Evolutionary conservation across 2,329 filamentous ascomycete genomes (phyloP), one percentile per base, ranked within the genome.

Genomic region (Arthrobotrys pseudoclavata): DNA sequence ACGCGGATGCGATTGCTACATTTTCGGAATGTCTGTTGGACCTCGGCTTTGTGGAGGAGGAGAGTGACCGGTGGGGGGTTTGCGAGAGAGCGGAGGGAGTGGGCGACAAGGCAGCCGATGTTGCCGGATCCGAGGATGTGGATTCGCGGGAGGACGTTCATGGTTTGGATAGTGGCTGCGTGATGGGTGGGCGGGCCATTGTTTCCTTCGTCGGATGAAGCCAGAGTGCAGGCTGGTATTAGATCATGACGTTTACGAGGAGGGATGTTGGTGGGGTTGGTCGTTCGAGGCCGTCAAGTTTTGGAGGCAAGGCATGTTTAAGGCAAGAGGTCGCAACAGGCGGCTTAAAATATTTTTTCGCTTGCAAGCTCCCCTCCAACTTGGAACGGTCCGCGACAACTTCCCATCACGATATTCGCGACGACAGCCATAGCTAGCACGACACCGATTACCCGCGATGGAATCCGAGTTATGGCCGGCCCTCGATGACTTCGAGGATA

Each of bases 41-140:
- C 85, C 26, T 85, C 84, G 62, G 82, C 83, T n/a, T 86, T 87
- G 81, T 94, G 91, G 40, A 97, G 87, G n/a, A 97, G 87, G 4
- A 97, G 86, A 0, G 93, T 95, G 42, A 97, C 87, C 0, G 92
- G 92, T 3, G 93, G 92, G 1, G 88, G 87, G 20, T 88, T 84
- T 6, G 86, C 85, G 7, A 89, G 85, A 20, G 87, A 86, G 22
- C 89, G 88, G 10, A 97, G 85, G 22, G 89, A 89, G 82, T 91
- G 90, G 26, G 94, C 93, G 79, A 94, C 89, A 26, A 97, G 88
- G 50, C 89, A 89, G 13, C 94, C 94, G 12, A 97, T 86, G 82
- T 93, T 96, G 40, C 94, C 94, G 10, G 92, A 83, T 10, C 95
- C 94, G 2, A 97, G 85, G 57, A 97, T 87, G 82, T 96, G 89